Evolutionary conservation across 176 grass and related monocot genomes (phyloP).

Genomic region (Olyra latifolia): DNA sequence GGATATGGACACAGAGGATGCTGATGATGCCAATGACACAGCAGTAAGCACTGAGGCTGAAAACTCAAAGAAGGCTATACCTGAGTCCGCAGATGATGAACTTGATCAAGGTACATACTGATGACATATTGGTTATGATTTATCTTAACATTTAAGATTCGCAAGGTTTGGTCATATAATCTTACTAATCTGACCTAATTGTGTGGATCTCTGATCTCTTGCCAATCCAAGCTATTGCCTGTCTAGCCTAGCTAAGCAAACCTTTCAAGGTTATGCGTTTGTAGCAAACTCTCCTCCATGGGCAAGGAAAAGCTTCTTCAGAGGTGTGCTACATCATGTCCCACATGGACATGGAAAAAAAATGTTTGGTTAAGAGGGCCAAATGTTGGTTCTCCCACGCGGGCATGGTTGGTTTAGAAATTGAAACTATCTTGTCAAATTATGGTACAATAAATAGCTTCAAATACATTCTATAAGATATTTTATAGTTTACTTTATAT

Average conservation of each 20-base stretch:
- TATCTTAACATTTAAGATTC: constrained; percentile 18
- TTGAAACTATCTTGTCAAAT: neutral
- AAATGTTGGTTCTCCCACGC: neutral
- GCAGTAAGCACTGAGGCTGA: constrained; percentile 37
- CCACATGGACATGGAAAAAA: neutral
- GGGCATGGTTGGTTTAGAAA: neutral
- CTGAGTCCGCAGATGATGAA: constrained; percentile 33
- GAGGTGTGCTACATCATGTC: neutral
- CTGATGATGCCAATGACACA: constrained; percentile 33
- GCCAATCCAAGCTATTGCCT: neutral
- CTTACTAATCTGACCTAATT: neutral
- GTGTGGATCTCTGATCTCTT: neutral
- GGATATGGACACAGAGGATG: constrained; percentile 92
- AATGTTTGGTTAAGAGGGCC: neutral
- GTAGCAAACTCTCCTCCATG: neutral
- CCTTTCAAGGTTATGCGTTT: neutral
- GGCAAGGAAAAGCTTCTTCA: neutral
- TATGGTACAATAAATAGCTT: neutral
- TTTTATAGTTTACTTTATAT: neutral
- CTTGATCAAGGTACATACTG: constrained; percentile 41
- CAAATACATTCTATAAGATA: neutral
- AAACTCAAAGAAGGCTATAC: constrained; percentile 33
- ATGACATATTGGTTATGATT: constrained; percentile 17
- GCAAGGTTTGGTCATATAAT: neutral
- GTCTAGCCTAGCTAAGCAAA: neutral